Conservation (phyloP, 371 early-diverging fungal genomes). For the Syncephalis plumigaleata region DNA sequence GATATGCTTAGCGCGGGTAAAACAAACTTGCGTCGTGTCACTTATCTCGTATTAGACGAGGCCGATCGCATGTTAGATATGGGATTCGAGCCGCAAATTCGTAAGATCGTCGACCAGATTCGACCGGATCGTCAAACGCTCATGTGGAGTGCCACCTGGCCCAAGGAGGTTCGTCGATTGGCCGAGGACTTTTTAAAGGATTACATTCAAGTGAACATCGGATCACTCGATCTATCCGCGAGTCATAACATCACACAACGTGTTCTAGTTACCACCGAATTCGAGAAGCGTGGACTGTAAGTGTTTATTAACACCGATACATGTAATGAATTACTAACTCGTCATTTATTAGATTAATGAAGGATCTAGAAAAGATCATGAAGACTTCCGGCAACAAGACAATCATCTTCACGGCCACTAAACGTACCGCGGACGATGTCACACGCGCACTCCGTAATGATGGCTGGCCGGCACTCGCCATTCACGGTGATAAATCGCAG, state of each 20-base stretch:
- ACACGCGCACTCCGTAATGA: constrained; percentile 79
- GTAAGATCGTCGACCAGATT: constrained; percentile 97
- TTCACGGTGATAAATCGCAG: constrained; percentile 99
- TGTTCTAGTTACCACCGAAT: constrained; percentile 74
- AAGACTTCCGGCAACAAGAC: constrained; percentile 66
- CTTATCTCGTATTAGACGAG: constrained; percentile 97
- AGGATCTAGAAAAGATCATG: constrained; percentile 59
- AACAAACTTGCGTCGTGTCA: constrained; percentile 88
- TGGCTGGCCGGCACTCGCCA: constrained; percentile 93
- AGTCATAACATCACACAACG: constrained; percentile 90
- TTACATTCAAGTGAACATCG: constrained; percentile 97
- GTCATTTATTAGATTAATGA: constrained; percentile 2
- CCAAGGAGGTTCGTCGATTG: constrained; percentile 88
- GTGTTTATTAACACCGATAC: not conserved
- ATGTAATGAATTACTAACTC: not conserved
- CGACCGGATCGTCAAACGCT: constrained; percentile 97
- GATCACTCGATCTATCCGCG: constrained; percentile 86
- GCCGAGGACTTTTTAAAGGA: constrained; percentile 90
- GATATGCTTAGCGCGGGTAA: constrained; percentile 87
- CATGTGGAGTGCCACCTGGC: constrained; percentile 99
- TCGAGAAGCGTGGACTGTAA: constrained; percentile 69
- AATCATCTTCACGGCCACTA: constrained; percentile 96
- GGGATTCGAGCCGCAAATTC: constrained; percentile 99
- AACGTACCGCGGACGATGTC: constrained; percentile 94
- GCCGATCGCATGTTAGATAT: constrained; percentile 99